Evolutionary conservation across 1,284 basidiomycete genomes (phyloP).

Genomic region (Neonothopanus nambi): DNA sequence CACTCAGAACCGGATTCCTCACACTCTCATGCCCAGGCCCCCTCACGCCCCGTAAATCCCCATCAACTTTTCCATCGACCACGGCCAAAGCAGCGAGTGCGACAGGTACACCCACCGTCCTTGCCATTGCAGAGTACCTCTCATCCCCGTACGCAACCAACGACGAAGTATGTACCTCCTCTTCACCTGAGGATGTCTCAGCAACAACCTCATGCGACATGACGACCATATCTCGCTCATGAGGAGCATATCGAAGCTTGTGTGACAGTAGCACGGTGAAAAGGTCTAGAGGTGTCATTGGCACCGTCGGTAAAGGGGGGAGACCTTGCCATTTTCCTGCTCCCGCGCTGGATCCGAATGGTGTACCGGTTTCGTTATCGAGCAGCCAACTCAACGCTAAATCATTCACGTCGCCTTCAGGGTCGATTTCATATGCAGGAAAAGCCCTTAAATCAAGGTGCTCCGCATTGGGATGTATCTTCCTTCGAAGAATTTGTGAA

Average conservation of each 20-base stretch:
- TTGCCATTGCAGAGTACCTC: slow-evolving; percentile 80
- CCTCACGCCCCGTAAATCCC: slow-evolving; percentile 55
- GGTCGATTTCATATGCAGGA: not conserved
- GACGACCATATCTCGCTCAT: slow-evolving; percentile 87
- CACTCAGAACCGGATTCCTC: slow-evolving; percentile 61
- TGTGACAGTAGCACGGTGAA: slow-evolving; percentile 77
- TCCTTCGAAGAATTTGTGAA: slow-evolving; percentile 5
- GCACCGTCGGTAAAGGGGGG: slow-evolving; percentile 46
- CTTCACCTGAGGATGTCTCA: not conserved
- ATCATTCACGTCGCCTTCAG: not conserved
- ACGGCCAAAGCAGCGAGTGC: slow-evolving; percentile 78
- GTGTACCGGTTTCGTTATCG: slow-evolving; percentile 8
- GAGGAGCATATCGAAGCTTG: slow-evolving; percentile 70
- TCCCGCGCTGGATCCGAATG: not conserved
- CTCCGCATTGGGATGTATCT: slow-evolving; percentile 8
- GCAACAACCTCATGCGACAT: slow-evolving; percentile 83
- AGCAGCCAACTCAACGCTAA: slow-evolving; percentile 13
- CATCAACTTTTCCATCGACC: slow-evolving; percentile 63
- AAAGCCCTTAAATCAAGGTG: slow-evolving; percentile 4
- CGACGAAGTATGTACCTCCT: slow-evolving; percentile 73
- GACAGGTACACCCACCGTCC: slow-evolving; percentile 85
- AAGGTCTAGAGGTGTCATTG: slow-evolving; percentile 70
- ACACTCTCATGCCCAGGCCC: slow-evolving; percentile 65
- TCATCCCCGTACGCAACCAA: slow-evolving; percentile 73
- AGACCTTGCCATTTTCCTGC: slow-evolving; percentile 19